Evolutionary conservation across 2,329 filamentous ascomycete genomes (phyloP), one percentile per base, ranked within the genome.

Genomic region (Basipetospora chlamydospora): DNA sequence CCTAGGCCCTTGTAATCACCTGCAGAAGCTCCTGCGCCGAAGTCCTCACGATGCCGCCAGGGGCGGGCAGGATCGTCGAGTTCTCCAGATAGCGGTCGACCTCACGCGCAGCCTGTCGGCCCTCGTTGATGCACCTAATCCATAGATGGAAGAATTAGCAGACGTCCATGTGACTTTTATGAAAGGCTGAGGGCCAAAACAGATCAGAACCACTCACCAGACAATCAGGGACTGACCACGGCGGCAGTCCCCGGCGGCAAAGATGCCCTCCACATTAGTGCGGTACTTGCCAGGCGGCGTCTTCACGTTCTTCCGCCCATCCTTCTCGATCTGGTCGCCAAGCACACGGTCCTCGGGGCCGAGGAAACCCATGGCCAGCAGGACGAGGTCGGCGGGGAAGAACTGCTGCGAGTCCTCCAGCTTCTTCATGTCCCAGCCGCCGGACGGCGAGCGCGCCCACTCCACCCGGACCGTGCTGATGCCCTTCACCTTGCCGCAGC

Each of bases 391-490:
- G 20, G 88, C 88, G 26, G 85, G 85, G 80, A 95, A 95, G 70
- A 92, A 92, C 55, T 95, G 77, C 64, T 93, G 82, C 42, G 81
- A 88, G 26, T 83, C 86, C 46, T 94, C 87, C 22, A 93, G 70
- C 58, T 93, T 88, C 72, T 94, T 94, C 86, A 96, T 95, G 60
- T 95, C 88, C 88, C 88, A 96, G 30, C 87, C 87, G 46, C 87
- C 87, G 42, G 74, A 78, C 20, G 83, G 70, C 37, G 77, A 84
- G 68, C 87, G 90, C 48, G 85, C 90, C 88, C 88, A 96, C 57
- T 95, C 87, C 29, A 96, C 87, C 38, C 88, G 85, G 41, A 90
- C 75, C 29, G 86, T 94, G 62, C 90, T 94, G 69, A 96, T 94
- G 44, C 88, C 88, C 67, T 86, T 92, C 53, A 96, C 85, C 45